Conservation (phyloP, 1,284 basidiomycete species). For the Malassezia caprae region DNA sequence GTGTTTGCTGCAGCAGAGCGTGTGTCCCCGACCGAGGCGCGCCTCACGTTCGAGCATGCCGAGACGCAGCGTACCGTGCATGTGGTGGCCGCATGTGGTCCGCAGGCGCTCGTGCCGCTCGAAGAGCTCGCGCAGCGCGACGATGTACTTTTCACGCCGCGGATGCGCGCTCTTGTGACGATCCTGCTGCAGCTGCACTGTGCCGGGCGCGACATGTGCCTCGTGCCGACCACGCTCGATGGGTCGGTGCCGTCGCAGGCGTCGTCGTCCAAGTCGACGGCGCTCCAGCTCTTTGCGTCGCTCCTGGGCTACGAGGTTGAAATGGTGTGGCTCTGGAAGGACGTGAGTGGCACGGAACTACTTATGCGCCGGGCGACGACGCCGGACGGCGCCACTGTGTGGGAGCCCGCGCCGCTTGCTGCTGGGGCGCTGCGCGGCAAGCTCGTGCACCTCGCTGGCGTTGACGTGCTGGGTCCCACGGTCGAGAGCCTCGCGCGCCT, state of each 20-base stretch:
- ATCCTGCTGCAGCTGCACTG: slow-evolving; percentile 47
- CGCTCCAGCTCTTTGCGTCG: slow-evolving; percentile 44
- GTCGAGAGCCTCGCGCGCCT: slow-evolving; percentile 38
- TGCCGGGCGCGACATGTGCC: slow-evolving; percentile 39
- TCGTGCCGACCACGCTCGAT: slow-evolving; percentile 33
- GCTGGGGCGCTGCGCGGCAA: slow-evolving; percentile 44
- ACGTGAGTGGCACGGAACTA: slow-evolving; percentile 47
- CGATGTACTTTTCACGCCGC: slow-evolving; percentile 37
- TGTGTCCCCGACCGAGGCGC: slow-evolving; percentile 12
- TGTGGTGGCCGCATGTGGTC: slow-evolving; percentile 33
- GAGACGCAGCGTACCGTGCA: slow-evolving; percentile 11
- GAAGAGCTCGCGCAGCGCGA: slow-evolving; percentile 21
- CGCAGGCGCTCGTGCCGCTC: slow-evolving; percentile 28
- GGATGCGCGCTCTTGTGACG: slow-evolving; percentile 42
- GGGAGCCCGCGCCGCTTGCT: slow-evolving; percentile 42
- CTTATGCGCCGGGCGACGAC: slow-evolving; percentile 42
- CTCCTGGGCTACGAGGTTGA: slow-evolving; percentile 48
- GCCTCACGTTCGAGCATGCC: slow-evolving; percentile 32
- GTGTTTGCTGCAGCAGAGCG: slow-evolving; percentile 2
- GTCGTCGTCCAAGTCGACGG: slow-evolving; percentile 47
- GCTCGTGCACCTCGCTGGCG: slow-evolving; percentile 48
- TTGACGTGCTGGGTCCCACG: slow-evolving; percentile 48
- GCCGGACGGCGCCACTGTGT: slow-evolving; percentile 40
- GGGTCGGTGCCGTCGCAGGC: slow-evolving; percentile 22
- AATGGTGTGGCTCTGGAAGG: slow-evolving; percentile 48